Conservation (phyloP, 2,329 filamentous ascomycete genomes). For the Lachnellula subtilissima region DNA sequence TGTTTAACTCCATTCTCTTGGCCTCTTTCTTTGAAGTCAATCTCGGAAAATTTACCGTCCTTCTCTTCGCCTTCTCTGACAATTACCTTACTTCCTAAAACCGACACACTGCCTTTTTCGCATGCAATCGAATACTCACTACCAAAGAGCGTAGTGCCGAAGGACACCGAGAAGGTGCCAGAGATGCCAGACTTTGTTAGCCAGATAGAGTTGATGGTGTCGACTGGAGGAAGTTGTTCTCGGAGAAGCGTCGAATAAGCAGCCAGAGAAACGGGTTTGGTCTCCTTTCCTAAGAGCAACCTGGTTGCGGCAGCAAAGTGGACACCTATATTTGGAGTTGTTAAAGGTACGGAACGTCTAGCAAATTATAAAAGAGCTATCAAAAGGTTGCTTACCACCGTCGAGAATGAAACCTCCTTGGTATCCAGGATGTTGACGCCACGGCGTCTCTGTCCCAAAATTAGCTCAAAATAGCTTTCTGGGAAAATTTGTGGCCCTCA, state of each 20-base stretch:
- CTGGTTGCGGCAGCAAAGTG: slow-evolving; percentile 64
- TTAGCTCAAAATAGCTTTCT: slow-evolving; percentile 2
- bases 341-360: too few relatives aligned
- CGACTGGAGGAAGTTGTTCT: slow-evolving; percentile 29
- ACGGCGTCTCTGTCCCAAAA: slow-evolving; percentile 39
- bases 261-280: slow-evolving; percentile 21
- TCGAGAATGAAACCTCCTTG: slow-evolving; percentile 76
- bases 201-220: slow-evolving; percentile 32
- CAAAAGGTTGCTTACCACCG: slow-evolving; percentile 38
- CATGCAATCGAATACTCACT: slow-evolving; percentile 30
- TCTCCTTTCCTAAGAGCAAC: slow-evolving; percentile 45
- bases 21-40: slow-evolving; percentile 28
- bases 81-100: slow-evolving; percentile 23
- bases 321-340: slow-evolving; percentile 40
- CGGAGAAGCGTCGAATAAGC: slow-evolving; percentile 27
- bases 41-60: slow-evolving; percentile 16
- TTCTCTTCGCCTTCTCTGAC: slow-evolving; percentile 26
- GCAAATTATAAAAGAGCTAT: too few relatives aligned
- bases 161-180: slow-evolving; percentile 29
- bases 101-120: slow-evolving; percentile 29
- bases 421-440: slow-evolving; percentile 65
- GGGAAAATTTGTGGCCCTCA: slow-evolving; percentile 4
- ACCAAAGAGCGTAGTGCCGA: slow-evolving; percentile 29
- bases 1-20: slow-evolving; percentile 28
- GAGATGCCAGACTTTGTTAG: slow-evolving; percentile 27